Evolutionary conservation across 139 green algal species (phyloP), one percentile per base, ranked within the genome.

Genomic region (Coelastrella sp.): DNA sequence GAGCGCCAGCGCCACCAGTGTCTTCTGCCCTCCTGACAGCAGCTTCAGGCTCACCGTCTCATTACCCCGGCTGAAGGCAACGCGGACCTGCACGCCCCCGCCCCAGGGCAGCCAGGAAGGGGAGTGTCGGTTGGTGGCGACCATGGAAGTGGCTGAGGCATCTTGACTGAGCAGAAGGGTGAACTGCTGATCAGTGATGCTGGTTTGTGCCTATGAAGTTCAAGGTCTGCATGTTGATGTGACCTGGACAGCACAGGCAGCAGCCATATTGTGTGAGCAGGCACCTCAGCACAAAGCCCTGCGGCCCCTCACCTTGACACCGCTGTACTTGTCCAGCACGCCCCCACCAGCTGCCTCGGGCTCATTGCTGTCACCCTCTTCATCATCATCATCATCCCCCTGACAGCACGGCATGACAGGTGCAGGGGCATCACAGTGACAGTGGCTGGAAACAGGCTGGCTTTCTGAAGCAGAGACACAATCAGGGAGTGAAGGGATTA

Each of bases 1-100:
- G 80, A 99, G 97, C 6, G 98, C 95, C 72, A 99, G 94, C 7
- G 98, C 98, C 22, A 99, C 98, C 78, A 99, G 93, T 27, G 98
- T 99, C 92, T 99, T 99, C 92, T 99, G 98, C 8, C 98, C 98
- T 24, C 98, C 98, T 14, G 92, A 97, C 73, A 99, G 96, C 91
- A 98, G 95, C 94, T 97, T 96, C 93, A 99, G 97, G 8, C 93
- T 94, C 92, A 97, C 95, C 6, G 94, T 96, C 90, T 99, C 97
- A 6, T 95, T 95, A 19, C 95, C 96, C 1, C 25, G 35, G 6
- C 70, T 87, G 60, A 94, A 94, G 0, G 92, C 78, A 57, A 94
- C 90, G 7, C 79, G 78, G 11, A 94, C 92, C 92, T 94, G 90
- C 56, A 7, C 4, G 7, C 4, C 66, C 79, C 58, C 35, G 35